Conservation (phyloP, 768 basidiomycete genomes). For the Amanita exitialis region DNA sequence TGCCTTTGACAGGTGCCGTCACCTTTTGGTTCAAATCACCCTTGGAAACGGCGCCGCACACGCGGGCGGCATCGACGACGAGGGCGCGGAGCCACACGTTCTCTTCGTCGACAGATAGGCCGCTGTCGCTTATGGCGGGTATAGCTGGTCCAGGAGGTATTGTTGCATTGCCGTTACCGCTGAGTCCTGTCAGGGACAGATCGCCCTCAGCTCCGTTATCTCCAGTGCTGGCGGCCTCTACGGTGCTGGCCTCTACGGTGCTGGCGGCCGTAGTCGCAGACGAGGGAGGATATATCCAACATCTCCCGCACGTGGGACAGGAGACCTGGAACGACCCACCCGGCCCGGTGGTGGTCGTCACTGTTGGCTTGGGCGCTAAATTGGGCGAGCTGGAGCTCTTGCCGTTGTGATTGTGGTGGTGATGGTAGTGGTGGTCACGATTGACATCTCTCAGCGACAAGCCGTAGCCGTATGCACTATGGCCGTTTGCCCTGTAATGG, state of each 20-base stretch:
- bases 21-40: constrained; percentile 75
- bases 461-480: not conserved
- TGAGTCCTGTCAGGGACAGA: not conserved
- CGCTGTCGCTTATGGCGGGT: constrained; percentile 3
- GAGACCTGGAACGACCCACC: constrained; percentile 6
- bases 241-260: too few species aligned
- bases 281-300: constrained; percentile 21
- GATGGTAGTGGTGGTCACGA: not conserved
- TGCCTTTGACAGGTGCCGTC: constrained; percentile 67
- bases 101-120: constrained; percentile 24
- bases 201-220: not conserved
- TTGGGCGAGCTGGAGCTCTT: not conserved
- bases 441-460: not conserved
- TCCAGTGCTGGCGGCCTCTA: not conserved
- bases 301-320: constrained; percentile 40
- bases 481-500: not conserved
- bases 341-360: not conserved
- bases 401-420: not conserved
- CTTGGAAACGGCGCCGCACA: constrained; percentile 71
- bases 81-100: constrained; percentile 73
- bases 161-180: not conserved
- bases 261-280: constrained; percentile 9
- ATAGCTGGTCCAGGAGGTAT: not conserved
- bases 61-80: constrained; percentile 72
- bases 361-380: not conserved